These are phyloP conservation scores for Basidiobolus meristosporus DNA, from an alignment of 371 early-diverging fungal genomes.

Conservation along the genomic window DNA sequence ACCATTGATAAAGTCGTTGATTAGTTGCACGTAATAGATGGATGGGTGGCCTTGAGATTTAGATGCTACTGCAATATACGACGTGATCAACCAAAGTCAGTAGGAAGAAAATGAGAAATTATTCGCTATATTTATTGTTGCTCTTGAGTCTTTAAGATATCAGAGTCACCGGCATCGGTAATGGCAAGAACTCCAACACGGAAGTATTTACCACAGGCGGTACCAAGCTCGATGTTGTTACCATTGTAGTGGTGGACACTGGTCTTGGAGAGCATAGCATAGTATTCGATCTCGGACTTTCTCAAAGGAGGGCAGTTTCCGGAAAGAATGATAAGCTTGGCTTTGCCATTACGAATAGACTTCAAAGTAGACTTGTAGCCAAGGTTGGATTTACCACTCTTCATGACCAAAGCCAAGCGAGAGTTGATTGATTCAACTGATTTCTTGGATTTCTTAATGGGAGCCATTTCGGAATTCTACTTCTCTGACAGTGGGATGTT, in stretches of 20 bases:
- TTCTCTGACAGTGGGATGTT: too few relatives aligned
- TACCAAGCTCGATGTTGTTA: conserved; percentile 97
- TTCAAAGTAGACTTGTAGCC: conserved; percentile 97
- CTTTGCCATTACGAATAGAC: conserved; percentile 89
- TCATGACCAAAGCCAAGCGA: conserved; percentile 94
- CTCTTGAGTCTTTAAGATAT: conserved; percentile 4
- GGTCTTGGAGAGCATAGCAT: conserved; percentile 99
- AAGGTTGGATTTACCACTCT: conserved; percentile 93
- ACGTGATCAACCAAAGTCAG: too few relatives aligned
- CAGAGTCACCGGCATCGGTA: conserved; percentile 93
- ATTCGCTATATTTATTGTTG: conserved; percentile 1
- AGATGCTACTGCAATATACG: too few relatives aligned
- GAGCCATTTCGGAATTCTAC: conserved; percentile 15
- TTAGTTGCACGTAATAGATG: too few relatives aligned
- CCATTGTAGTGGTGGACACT: conserved; percentile 96
- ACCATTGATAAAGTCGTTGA: too few relatives aligned
- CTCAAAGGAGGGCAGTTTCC: conserved; percentile 97
- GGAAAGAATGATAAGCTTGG: conserved; percentile 83
- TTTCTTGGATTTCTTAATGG: conserved; percentile 49
- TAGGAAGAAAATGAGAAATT: too few relatives aligned
- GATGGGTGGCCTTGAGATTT: too few relatives aligned
- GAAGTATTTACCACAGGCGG: conserved; percentile 99
- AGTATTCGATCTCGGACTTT: conserved; percentile 99
- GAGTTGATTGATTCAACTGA: conserved; percentile 89
- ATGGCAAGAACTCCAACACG: conserved; percentile 91